Percentiles rank a stretch among this genome's conserved stretches.
Conservation (phyloP, 768 basidiomycete genomes). For the Agaricus blazei region DNA sequence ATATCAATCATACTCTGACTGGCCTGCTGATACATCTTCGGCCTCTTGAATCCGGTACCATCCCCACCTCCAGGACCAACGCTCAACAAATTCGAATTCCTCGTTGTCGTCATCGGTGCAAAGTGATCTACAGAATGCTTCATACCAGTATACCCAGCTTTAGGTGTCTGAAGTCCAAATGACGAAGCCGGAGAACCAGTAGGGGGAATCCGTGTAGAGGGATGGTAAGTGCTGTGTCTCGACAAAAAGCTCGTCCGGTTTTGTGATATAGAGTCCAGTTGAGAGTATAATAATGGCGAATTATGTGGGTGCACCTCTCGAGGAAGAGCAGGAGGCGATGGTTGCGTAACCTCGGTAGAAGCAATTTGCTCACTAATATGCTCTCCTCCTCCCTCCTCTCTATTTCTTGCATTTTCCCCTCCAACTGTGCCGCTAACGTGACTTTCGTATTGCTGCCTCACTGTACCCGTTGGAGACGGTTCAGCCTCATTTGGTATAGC, state of each 20-base stretch:
- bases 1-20: conserved; percentile 67
- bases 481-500: neutral
- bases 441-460: neutral
- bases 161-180: conserved; percentile 9
- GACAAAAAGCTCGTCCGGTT: neutral
- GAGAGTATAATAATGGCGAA: too few species aligned
- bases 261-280: neutral
- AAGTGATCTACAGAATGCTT: neutral
- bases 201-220: neutral
- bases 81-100: neutral
- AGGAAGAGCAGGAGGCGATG: too few species aligned
- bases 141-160: conserved; percentile 6
- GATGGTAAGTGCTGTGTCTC: neutral
- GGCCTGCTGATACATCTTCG: conserved; percentile 51
- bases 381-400: neutral
- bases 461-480: conserved; percentile 7
- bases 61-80: neutral
- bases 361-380: neutral
- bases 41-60: conserved; percentile 17
- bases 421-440: neutral
- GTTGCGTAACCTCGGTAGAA: neutral
- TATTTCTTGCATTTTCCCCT: neutral
- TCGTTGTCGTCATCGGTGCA: conserved; percentile 2
- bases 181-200: conserved; percentile 2
- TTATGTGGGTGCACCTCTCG: too few species aligned